Conservation (phyloP, 2,329 filamentous ascomycete species). For the Rhynchosporium secalis region DNA sequence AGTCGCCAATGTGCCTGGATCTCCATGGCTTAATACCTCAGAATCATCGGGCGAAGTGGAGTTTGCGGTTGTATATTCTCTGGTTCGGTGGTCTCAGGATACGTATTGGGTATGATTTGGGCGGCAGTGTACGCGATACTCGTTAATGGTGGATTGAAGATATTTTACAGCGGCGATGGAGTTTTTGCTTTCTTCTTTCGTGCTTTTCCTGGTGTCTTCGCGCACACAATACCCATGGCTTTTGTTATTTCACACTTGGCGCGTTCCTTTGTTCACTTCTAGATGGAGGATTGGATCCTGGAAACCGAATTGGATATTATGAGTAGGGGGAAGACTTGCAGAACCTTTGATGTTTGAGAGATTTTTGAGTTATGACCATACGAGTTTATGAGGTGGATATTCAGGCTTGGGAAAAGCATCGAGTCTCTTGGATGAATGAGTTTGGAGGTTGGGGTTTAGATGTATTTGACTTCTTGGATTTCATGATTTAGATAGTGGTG, state of each 20-base stretch:
- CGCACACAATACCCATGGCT: conserved; percentile 8
- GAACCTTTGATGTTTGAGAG: neutral
- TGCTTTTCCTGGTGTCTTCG: neutral
- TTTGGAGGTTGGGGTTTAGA: too few species aligned
- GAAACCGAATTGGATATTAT: neutral
- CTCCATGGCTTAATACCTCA: too few species aligned
- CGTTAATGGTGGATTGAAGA: neutral
- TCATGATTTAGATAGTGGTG: too few species aligned
- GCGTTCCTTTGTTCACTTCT: conserved; percentile 10
- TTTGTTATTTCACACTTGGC: neutral
- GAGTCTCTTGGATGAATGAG: too few species aligned
- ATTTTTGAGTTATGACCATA: neutral
- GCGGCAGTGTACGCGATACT: neutral
- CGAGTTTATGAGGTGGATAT: conserved; percentile 5
- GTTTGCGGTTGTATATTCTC: neutral
- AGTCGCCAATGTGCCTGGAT: neutral
- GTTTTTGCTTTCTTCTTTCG: neutral
- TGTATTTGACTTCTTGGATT: too few species aligned
- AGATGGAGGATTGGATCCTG: neutral
- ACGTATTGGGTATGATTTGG: neutral
- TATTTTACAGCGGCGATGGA: neutral
- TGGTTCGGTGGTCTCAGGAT: neutral
- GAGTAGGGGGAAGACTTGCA: neutral
- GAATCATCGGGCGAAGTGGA: neutral
- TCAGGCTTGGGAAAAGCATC: too few species aligned